Evolutionary conservation across 2,329 filamentous ascomycete species (phyloP).

Genomic region (Atkinsonella hypoxylon): DNA sequence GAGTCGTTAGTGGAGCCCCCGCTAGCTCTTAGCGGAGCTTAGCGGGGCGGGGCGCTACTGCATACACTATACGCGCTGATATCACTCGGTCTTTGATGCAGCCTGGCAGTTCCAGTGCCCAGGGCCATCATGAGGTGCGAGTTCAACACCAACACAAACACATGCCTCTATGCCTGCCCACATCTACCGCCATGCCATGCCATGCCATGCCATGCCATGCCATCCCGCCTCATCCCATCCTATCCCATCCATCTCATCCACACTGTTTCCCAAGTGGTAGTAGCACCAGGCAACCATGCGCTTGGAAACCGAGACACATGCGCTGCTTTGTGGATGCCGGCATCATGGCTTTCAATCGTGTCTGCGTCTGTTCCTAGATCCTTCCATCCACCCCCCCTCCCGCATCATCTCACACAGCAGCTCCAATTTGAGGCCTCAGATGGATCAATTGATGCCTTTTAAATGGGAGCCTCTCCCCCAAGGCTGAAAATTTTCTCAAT

Average conservation of each 20-base stretch:
- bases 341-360: neutral
- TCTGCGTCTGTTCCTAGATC: constrained; percentile 8
- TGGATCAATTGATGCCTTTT: constrained; percentile 7
- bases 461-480: constrained; percentile 5
- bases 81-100: neutral
- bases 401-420: neutral
- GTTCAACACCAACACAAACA: neutral
- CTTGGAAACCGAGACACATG: constrained; percentile 5
- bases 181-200: no score
- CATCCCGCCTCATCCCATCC: neutral
- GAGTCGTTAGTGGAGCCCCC: neutral
- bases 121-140: neutral
- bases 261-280: constrained; percentile 8
- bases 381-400: constrained; percentile 1
- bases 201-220: no score
- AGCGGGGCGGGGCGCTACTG: constrained; percentile 4
- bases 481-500: neutral
- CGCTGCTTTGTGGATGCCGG: neutral
- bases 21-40: constrained; percentile 10
- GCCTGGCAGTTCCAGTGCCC: neutral
- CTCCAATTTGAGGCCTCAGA: neutral
- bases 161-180: no score
- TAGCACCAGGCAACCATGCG: constrained; percentile 21
- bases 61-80: constrained; percentile 10
- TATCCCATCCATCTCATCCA: no score